These are phyloP conservation scores for Ophiostoma quercus DNA, from an alignment of 2,329 filamentous ascomycete genomes.

Conservation along the genomic window DNA sequence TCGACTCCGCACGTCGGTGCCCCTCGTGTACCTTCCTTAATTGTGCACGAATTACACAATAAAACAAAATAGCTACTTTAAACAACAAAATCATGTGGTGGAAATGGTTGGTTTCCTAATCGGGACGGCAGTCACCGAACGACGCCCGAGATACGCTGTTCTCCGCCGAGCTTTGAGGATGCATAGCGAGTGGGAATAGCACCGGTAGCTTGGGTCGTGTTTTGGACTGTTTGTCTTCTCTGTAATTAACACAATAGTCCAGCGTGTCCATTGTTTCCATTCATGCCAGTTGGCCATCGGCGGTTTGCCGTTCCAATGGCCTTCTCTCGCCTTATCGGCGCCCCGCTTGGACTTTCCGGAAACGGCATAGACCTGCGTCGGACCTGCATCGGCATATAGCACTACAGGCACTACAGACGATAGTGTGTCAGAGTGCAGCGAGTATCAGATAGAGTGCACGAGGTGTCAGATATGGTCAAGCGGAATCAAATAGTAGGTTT, in stretches of 20 bases:
- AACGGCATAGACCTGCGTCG: background rate
- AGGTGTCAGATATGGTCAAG: background rate
- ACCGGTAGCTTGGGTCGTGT: background rate
- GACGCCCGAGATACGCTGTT: conserved; percentile 8
- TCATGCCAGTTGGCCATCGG: background rate
- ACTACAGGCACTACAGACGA: background rate
- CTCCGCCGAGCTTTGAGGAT: background rate
- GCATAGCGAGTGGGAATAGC: background rate
- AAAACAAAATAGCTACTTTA: conserved; percentile 8
- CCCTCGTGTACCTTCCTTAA: background rate
- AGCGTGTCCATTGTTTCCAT: background rate
- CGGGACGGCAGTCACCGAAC: background rate
- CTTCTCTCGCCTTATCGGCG: conserved; percentile 3
- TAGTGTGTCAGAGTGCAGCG: background rate
- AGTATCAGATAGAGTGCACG: background rate
- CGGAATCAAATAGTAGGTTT: background rate
- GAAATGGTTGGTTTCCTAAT: conserved; percentile 1
- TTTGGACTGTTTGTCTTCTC: background rate
- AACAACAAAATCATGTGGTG: background rate
- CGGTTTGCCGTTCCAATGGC: background rate
- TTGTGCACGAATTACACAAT: background rate
- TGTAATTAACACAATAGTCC: background rate
- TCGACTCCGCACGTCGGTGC: conserved; percentile 10
- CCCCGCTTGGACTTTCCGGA: conserved; percentile 11
- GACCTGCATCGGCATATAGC: conserved; percentile 9